These are phyloP conservation scores for Lachancea cidri DNA, from an alignment of 805 yeast species.

Conservation along the genomic window DNA sequence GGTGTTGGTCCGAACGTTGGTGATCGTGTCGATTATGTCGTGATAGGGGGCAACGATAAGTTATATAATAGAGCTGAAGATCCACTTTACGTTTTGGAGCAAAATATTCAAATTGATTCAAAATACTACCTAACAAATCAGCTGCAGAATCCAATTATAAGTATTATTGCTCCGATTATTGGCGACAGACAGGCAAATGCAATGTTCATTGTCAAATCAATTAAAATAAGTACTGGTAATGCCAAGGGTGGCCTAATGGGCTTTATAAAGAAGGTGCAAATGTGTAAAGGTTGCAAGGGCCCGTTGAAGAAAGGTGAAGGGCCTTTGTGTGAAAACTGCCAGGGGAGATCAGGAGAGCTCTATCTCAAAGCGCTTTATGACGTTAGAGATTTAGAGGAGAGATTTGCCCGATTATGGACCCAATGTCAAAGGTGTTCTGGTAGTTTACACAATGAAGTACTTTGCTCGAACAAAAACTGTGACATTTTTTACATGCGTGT, in stretches of 20 bases:
- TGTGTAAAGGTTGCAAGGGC: constrained; percentile 83
- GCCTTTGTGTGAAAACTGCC: constrained; percentile 78
- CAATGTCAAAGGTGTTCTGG: constrained; percentile 98
- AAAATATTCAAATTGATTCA: constrained; percentile 90
- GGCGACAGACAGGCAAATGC: constrained; percentile 82
- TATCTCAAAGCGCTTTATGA: constrained; percentile 78
- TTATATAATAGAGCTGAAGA: constrained; percentile 96
- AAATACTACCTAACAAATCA: constrained; percentile 92
- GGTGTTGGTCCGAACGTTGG: constrained; percentile 97
- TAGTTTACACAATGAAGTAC: constrained; percentile 88
- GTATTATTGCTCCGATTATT: constrained; percentile 92
- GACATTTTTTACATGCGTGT: constrained; percentile 96
- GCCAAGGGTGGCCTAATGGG: constrained; percentile 88
- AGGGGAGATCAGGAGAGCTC: constrained; percentile 62
- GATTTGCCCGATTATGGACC: constrained; percentile 90
- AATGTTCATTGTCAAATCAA: constrained; percentile 54
- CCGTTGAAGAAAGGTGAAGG: constrained; percentile 66
- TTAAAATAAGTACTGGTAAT: constrained; percentile 36
- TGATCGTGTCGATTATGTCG: constrained; percentile 96
- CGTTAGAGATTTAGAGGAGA: constrained; percentile 73
- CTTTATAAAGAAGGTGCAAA: constrained; percentile 83
- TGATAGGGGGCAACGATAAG: constrained; percentile 74
- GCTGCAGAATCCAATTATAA: constrained; percentile 82
- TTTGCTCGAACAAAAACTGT: constrained; percentile 94
- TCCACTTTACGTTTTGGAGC: constrained; percentile 87